These are phyloP conservation scores for Polytolypa hystricis DNA, from an alignment of 2,329 filamentous ascomycete genomes.

Conservation along the genomic window DNA sequence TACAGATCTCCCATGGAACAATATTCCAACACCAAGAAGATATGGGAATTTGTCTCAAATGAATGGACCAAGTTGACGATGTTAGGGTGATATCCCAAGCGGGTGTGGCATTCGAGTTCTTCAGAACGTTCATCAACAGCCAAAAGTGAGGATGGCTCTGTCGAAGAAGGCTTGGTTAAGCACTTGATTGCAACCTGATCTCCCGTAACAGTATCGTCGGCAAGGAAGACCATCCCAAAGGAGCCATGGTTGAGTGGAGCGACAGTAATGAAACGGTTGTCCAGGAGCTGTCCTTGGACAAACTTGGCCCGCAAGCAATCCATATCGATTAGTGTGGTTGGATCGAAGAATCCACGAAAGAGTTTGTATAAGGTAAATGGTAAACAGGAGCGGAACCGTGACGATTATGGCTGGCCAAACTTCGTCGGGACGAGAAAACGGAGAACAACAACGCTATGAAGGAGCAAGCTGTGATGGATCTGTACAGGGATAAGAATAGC, in stretches of 20 bases:
- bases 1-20: slow-evolving; percentile 93
- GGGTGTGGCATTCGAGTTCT: slow-evolving; percentile 59
- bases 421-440: slow-evolving; percentile 19
- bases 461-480: slow-evolving; percentile 14
- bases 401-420: neutral
- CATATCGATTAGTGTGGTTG: slow-evolving; percentile 44
- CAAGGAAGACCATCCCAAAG: slow-evolving; percentile 97
- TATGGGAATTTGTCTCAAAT: slow-evolving; percentile 83
- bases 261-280: slow-evolving; percentile 81
- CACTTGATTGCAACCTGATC: slow-evolving; percentile 92
- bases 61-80: slow-evolving; percentile 86
- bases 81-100: slow-evolving; percentile 70
- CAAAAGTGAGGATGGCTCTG: slow-evolving; percentile 50
- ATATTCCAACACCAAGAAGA: slow-evolving; percentile 89
- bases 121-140: slow-evolving; percentile 63
- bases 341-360: too few relatives aligned
- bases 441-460: slow-evolving; percentile 7
- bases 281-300: slow-evolving; percentile 65
- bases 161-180: slow-evolving; percentile 67
- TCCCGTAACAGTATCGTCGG: slow-evolving; percentile 64
- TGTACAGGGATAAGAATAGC: slow-evolving; percentile 11
- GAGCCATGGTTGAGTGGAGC: slow-evolving; percentile 96
- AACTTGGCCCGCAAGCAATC: slow-evolving; percentile 82
- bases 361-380: neutral
- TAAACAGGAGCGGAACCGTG: neutral